Conservation (phyloP, 2,329 filamentous ascomycete genomes). For the Aspergillus melleus region DNA sequence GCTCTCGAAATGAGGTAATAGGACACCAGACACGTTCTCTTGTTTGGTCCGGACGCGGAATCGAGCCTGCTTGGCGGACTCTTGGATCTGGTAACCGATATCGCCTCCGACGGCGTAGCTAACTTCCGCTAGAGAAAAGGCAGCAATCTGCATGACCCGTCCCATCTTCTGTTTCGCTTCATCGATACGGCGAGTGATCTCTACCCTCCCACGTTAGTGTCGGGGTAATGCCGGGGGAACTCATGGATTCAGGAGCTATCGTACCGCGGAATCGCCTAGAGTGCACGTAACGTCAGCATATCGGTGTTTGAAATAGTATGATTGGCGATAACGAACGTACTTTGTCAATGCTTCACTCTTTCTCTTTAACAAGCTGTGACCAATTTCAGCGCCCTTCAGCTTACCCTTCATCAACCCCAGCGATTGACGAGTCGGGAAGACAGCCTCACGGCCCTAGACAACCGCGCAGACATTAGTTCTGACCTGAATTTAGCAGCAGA, state of each 20-base stretch:
- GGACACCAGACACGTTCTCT: constrained; percentile 96
- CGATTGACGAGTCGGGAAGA: constrained; percentile 97
- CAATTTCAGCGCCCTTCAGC: constrained; percentile 88
- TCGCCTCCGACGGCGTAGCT: constrained; percentile 95
- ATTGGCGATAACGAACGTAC: constrained; percentile 50
- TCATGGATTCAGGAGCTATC: constrained; percentile 22
- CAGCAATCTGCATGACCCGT: constrained; percentile 97
- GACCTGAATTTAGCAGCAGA: not conserved
- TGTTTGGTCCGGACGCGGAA: constrained; percentile 94
- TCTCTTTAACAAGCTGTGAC: constrained; percentile 91
- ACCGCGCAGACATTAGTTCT: constrained; percentile 17
- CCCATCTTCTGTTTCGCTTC: constrained; percentile 99
- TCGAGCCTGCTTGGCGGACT: constrained; percentile 87
- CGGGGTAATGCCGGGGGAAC: constrained; percentile 21
- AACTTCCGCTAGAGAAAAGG: constrained; percentile 95
- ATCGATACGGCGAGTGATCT: constrained; percentile 95
- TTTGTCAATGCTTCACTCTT: constrained; percentile 99
- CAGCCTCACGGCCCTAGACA: constrained; percentile 81
- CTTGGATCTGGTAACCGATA: constrained; percentile 95
- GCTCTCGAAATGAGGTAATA: constrained; percentile 90
- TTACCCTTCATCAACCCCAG: constrained; percentile 97
- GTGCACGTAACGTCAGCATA: constrained; percentile 15
- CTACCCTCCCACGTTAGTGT: constrained; percentile 49
- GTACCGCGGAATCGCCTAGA: constrained; percentile 83
- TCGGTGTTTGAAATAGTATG: constrained; percentile 13